A percentile compares a stretch with the other conserved stretches of the same genome.
phyloP scores from a whole-genome alignment of 2,329 filamentous ascomycete genomes.

The Thelonectria blattea region DNA sequence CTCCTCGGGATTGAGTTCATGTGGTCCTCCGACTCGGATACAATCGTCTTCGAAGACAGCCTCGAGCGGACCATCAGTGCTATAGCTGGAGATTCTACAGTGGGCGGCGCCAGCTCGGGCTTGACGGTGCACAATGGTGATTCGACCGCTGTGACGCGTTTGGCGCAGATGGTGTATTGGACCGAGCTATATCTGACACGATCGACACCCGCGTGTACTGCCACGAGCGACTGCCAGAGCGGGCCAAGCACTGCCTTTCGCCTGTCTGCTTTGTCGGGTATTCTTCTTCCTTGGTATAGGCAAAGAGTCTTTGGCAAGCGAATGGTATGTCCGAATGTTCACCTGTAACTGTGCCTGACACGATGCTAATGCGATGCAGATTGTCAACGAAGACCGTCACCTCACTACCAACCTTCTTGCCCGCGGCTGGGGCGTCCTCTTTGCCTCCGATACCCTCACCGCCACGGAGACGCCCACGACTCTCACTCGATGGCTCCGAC shows the following conservation, averaged over 20 bases:
- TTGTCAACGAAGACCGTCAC: slow-evolving; percentile 37
- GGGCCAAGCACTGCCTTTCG: slow-evolving; percentile 36
- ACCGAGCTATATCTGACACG: slow-evolving; percentile 36
- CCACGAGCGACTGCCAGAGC: slow-evolving; percentile 36
- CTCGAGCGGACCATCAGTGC: slow-evolving; percentile 28
- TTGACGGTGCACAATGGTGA: slow-evolving; percentile 34
- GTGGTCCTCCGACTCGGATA: slow-evolving; percentile 38
- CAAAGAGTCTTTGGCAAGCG: slow-evolving; percentile 34
- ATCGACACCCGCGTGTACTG: slow-evolving; percentile 30
- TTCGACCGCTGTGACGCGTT: slow-evolving; percentile 28
- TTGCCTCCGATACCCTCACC: slow-evolving; percentile 36
- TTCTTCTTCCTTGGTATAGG: slow-evolving; percentile 35
- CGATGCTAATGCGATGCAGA: slow-evolving; percentile 12
- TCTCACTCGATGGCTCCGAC: slow-evolving; percentile 34
- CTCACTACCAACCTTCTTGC: slow-evolving; percentile 35
- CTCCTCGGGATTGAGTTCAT: slow-evolving; percentile 34
- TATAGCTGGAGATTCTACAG: slow-evolving; percentile 27
- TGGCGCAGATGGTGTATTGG: slow-evolving; percentile 35
- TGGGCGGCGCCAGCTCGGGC: slow-evolving; percentile 36
- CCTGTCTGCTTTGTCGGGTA: slow-evolving; percentile 30
- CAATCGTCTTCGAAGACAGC: slow-evolving; percentile 29
- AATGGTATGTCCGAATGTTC: slow-evolving; percentile 22
- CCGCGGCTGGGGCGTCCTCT: slow-evolving; percentile 38
- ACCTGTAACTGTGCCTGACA: too few relatives aligned
- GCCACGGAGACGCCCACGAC: slow-evolving; percentile 35